These are phyloP conservation scores for Aquilaria malaccensis DNA, from an alignment of 345 rosid species.

Conservation along the genomic window DNA sequence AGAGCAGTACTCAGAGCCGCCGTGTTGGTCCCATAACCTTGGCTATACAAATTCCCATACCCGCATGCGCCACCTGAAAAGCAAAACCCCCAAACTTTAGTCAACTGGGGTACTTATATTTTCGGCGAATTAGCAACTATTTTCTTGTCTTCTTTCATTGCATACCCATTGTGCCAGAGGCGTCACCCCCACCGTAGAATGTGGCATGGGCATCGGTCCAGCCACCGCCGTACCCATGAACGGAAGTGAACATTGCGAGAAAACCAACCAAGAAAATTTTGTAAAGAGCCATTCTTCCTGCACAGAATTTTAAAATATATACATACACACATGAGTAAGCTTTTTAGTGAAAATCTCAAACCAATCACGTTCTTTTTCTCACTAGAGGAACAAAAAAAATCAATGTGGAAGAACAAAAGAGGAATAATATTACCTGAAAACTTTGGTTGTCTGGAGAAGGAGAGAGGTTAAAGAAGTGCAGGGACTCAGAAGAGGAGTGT, in stretches of 20 bases:
- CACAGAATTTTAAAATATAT: neutral
- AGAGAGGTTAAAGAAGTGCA: constrained; percentile 14
- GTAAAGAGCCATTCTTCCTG: constrained; percentile 42
- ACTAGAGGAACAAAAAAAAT: constrained; percentile 2
- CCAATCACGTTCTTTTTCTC: neutral
- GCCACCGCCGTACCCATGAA: constrained; percentile 37
- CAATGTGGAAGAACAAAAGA: constrained; percentile 5
- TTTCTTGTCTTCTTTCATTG: neutral
- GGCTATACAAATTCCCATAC: constrained; percentile 72
- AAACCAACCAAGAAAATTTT: constrained; percentile 32
- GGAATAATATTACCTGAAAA: constrained; percentile 29
- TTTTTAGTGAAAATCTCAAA: neutral
- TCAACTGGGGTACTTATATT: neutral
- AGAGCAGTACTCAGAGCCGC: constrained; percentile 79
- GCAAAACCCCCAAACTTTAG: neutral
- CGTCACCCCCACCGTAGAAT: constrained; percentile 52
- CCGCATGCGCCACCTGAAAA: constrained; percentile 78
- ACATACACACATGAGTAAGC: neutral
- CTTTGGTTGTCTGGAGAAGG: constrained; percentile 5
- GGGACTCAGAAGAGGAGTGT: constrained; percentile 17
- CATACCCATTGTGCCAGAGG: constrained; percentile 57
- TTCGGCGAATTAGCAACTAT: too few species aligned
- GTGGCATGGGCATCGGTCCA: constrained; percentile 38
- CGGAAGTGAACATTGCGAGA: constrained; percentile 46
- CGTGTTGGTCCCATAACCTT: constrained; percentile 74